Base-by-base conservation (phyloP, 2,329 filamentous ascomycete species). In the Cercospora sesami region DNA sequence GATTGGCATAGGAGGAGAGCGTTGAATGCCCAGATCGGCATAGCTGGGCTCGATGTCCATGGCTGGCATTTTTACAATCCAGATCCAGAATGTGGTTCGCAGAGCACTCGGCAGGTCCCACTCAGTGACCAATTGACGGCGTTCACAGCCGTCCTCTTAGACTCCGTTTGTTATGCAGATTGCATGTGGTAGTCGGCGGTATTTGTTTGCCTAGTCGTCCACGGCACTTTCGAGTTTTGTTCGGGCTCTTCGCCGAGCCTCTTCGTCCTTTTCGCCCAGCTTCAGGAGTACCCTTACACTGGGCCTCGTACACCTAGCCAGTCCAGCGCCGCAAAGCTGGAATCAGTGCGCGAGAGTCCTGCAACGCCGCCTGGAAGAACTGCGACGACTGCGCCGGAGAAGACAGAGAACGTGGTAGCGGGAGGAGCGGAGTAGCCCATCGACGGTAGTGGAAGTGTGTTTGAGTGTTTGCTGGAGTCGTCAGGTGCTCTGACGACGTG, bases 291-390 rank as follows among this genome's bases (percentile, higher is more conserved):
- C 61, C 70, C 69, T 64, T 71, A 71, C 68, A 71, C 82, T 81
- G 83, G 83, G 84, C 83, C 78, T 71, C 80, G 63, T 51, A 83
- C 71, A 68, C 63, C 78, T 83, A 83, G 78, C 80, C 82, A 83
- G 68, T 83, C 75, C 77, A 83, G 76, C 59, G 78, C 76, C n/a
- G 79, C 82, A 73, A 84, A 84, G 72, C 80, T 82, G 26, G 82
- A 81, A 72, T 83, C 81, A 74, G 72, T 79, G 73, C 73, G 76
- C 71, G 76, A 77, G 72, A 81, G 75, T 65, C 73, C 73, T 64
- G 73, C 64, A 62, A 65, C 58, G 66, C 73, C 72, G 70, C 68
- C 73, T 71, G 76, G 76, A 64, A 78, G 76, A 65, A 76, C 73
- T 72, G 77, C 77, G 75, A 75, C 75, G 72, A 76, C 72, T 73